Evolutionary conservation across 73 alveolate genomes (phyloP).

Genomic region (Paramecium bursaria): DNA sequence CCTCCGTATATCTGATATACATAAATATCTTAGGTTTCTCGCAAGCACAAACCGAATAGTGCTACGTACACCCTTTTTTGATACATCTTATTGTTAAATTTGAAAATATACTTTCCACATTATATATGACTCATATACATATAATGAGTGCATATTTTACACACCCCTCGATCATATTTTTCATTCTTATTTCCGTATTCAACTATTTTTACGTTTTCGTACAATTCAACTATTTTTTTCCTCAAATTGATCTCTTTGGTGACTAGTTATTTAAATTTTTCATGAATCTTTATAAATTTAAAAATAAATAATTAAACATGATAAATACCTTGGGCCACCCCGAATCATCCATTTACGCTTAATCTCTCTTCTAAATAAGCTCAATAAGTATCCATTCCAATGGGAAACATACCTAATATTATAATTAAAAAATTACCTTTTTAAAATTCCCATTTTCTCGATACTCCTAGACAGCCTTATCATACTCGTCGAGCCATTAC

Average conservation of each 20-base stretch:
- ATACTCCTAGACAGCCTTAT: conserved; percentile 57
- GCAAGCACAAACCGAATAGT: conserved; percentile 57
- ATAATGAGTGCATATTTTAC: conserved; percentile 64
- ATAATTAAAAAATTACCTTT: conserved; percentile 9
- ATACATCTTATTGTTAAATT: conserved; percentile 22
- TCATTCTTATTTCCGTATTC: conserved; percentile 60
- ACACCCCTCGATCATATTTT: conserved; percentile 66
- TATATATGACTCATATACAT: conserved; percentile 52
- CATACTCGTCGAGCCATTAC: conserved; percentile 75
- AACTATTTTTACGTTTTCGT: conserved; percentile 45
- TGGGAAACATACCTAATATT: conserved; percentile 40
- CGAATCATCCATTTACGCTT: background rate
- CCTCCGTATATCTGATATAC: conserved; percentile 37
- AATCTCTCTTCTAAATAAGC: background rate
- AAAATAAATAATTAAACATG: background rate
- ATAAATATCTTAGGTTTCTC: conserved; percentile 13
- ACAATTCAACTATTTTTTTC: background rate
- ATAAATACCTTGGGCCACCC: background rate
- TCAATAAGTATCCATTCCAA: conserved; percentile 54
- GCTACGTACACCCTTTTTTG: conserved; percentile 67
- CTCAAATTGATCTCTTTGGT: conserved; percentile 28
- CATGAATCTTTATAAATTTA: conserved; percentile 1
- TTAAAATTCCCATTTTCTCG: conserved; percentile 56
- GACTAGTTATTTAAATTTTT: conserved; percentile 51
- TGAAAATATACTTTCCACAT: conserved; percentile 48